Evolutionary conservation across 305 asterid genomes (phyloP).

Genomic region (Solanum hybrid): DNA sequence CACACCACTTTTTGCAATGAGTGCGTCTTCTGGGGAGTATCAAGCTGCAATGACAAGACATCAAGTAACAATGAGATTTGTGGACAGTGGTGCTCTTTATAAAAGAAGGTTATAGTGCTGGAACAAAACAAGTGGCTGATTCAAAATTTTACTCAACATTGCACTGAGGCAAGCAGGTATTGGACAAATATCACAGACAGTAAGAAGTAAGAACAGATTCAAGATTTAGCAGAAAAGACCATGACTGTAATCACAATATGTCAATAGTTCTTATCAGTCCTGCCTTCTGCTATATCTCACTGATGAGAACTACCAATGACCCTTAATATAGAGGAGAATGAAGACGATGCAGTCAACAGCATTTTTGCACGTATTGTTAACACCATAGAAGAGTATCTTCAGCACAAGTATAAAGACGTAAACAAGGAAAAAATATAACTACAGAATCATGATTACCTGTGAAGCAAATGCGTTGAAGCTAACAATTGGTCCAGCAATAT

Average conservation of each 20-base stretch:
- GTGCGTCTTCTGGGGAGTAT: conserved; percentile 61
- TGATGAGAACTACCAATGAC: neutral
- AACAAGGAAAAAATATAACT: neutral
- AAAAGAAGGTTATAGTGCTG: neutral
- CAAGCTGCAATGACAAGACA: conserved; percentile 50
- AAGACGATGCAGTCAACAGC: neutral
- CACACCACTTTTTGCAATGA: conserved; percentile 48
- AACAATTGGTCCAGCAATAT: conserved; percentile 95
- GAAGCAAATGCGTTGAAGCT: conserved; percentile 97
- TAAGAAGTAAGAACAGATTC: neutral
- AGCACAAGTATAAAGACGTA: neutral
- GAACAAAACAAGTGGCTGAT: neutral
- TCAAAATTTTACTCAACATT: neutral
- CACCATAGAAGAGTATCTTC: neutral
- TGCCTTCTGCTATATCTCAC: neutral
- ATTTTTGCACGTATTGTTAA: neutral
- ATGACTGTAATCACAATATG: neutral
- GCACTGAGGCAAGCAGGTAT: neutral
- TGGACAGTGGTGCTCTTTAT: neutral
- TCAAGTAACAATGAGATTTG: neutral
- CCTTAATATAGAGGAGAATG: neutral
- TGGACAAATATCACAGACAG: neutral
- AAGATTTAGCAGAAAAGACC: neutral
- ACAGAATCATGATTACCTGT: conserved; percentile 39
- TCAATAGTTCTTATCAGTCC: neutral